Percentiles rank a stretch among this genome's conserved stretches.
Conservation (phyloP, 2,329 filamentous ascomycete species). For the Ceratocystis papillata region DNA sequence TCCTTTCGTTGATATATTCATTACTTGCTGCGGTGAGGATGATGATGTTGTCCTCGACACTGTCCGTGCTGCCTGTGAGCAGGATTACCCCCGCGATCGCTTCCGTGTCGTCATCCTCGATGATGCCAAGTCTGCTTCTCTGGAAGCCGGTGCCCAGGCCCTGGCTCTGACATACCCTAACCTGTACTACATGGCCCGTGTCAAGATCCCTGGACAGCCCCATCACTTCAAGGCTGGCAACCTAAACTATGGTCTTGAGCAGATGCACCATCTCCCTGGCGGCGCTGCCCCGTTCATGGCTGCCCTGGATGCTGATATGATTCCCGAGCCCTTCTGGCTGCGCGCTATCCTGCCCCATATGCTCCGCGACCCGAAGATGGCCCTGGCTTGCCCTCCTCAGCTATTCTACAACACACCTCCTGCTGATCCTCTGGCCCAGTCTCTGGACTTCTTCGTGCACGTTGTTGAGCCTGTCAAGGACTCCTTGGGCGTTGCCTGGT, state of each 20-base stretch:
- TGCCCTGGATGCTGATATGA: slow-evolving; percentile 59
- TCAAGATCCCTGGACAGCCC: slow-evolving; percentile 39
- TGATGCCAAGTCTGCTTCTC: slow-evolving; percentile 39
- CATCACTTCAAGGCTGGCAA: slow-evolving; percentile 56
- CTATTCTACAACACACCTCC: slow-evolving; percentile 52
- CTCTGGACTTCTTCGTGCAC: slow-evolving; percentile 49
- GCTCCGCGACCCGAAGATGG: slow-evolving; percentile 46
- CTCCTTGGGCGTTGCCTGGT: slow-evolving; percentile 48
- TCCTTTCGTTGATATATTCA: slow-evolving; percentile 46
- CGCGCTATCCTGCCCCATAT: slow-evolving; percentile 50
- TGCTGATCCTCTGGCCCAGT: slow-evolving; percentile 48
- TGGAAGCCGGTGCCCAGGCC: slow-evolving; percentile 35
- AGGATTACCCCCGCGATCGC: slow-evolving; percentile 44
- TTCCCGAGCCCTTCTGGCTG: slow-evolving; percentile 51
- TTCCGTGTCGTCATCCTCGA: slow-evolving; percentile 48
- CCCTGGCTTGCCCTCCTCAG: slow-evolving; percentile 50
- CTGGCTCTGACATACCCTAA: slow-evolving; percentile 38
- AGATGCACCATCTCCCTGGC: slow-evolving; percentile 41
- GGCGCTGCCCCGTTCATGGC: slow-evolving; percentile 49
- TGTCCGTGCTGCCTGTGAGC: slow-evolving; percentile 41
- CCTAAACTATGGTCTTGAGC: slow-evolving; percentile 48
- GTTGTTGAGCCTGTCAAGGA: slow-evolving; percentile 42
- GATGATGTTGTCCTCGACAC: slow-evolving; percentile 48
- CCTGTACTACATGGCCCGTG: slow-evolving; percentile 43
- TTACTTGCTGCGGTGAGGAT: slow-evolving; percentile 49